A percentile compares a stretch with the other conserved stretches of the same genome.
Conservation (phyloP, 495 filamentous ascomycete species). For the Bacidia rubella region DNA sequence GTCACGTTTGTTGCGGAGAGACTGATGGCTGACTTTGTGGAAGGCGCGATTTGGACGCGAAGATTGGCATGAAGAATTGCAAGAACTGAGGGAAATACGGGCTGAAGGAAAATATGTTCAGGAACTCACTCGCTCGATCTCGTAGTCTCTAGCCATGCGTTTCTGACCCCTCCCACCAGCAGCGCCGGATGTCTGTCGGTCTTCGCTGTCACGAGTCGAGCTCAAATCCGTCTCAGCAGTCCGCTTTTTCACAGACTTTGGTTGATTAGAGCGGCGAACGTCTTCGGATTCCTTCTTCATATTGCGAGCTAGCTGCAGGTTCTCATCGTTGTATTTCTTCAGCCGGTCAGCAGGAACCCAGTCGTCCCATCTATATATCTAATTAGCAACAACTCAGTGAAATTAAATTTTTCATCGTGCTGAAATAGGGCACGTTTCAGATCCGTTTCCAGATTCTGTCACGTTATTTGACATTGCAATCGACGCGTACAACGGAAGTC, state of each 20-base stretch:
- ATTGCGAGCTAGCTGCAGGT: conserved; percentile 66
- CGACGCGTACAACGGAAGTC: no score
- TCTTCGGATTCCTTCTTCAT: conserved; percentile 44
- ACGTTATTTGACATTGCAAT: no score
- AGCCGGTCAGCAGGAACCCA: conserved; percentile 94
- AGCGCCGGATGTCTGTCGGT: conserved; percentile 45
- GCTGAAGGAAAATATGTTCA: no score
- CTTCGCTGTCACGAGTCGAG: conserved; percentile 76
- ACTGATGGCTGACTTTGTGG: no score
- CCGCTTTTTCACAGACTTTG: conserved; percentile 42
- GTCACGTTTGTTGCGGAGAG: no score
- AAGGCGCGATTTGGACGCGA: no score
- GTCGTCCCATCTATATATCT: conserved; percentile 72
- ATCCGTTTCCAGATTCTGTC: no score
- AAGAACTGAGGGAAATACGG: no score
- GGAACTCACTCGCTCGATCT: conserved; percentile 64
- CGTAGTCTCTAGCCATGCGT: conserved; percentile 59
- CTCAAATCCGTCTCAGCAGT: conserved; percentile 58
- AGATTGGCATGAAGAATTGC: no score
- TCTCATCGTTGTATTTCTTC: conserved; percentile 87
- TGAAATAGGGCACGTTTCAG: no score
- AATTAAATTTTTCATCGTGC: no score
- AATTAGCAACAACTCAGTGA: neutral
- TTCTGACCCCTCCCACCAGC: conserved; percentile 53
- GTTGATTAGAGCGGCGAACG: conserved; percentile 12